These are phyloP conservation scores for Dendrobium huoshanense DNA, from an alignment of 106 monocot genomes.

Conservation along the genomic window DNA sequence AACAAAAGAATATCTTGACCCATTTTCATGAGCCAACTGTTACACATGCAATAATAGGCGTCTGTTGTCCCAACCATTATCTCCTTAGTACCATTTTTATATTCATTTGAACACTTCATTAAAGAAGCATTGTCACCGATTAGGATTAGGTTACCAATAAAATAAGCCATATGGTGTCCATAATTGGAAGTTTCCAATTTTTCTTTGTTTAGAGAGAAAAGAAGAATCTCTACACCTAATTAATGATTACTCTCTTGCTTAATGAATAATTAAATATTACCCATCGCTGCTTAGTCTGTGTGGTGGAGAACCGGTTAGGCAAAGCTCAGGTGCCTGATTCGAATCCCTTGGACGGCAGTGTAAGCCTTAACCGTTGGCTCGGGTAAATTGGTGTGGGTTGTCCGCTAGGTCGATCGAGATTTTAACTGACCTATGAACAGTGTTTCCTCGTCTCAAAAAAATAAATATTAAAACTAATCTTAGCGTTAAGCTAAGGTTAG, in stretches of 20 bases:
- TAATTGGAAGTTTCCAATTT: neutral
- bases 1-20: no score
- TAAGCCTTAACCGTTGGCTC: no score
- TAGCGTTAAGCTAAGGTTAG: constrained; percentile 2
- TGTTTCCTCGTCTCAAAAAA: no score
- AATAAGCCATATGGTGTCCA: neutral
- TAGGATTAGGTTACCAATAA: neutral
- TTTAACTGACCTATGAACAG: no score
- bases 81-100: neutral
- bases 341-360: no score
- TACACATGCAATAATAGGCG: no score
- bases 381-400: no score
- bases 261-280: neutral
- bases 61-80: neutral
- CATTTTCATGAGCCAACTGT: no score
- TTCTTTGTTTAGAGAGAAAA: neutral
- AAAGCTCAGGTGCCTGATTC: no score
- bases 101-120: neutral
- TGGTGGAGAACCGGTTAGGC: no score
- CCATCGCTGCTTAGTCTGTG: no score
- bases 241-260: neutral
- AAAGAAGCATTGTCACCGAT: neutral
- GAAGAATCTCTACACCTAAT: neutral
- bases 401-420: no score
- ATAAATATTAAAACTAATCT: neutral